Evolutionary conservation across 805 yeast species (phyloP), one percentile per base, ranked within the genome.

Genomic region (Lachancea meyersii): DNA sequence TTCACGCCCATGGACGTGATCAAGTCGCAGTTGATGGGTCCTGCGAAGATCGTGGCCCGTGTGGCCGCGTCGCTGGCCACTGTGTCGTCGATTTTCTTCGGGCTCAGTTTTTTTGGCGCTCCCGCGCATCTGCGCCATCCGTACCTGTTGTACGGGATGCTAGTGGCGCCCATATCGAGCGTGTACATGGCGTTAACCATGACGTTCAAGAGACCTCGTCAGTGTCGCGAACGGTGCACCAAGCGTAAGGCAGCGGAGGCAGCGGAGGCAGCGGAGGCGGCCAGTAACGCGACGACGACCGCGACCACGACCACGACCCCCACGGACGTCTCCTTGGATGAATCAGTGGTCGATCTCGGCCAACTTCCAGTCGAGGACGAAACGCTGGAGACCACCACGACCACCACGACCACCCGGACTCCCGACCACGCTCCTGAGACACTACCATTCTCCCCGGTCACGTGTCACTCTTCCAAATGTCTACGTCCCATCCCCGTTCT

Each of bases 51-150:
- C 44, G 59, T 41, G 40, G 49, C 35, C 18, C 54, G 45, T 45
- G 60, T 33, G 31, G 40, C 60, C 37, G 54, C 60, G 38, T 48
- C 59, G 2, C 62, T 79, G 26, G 79, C 80, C 14, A 56, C 73
- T 3, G 32, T 78, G 19, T 70, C 82, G 6, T 52, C 82, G 1
- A 61, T 68, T 27, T 65, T 78, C 38, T 78, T 83, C 50, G 64
- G 69, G 24, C 50, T 72, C 48, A 80, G 82, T n/a, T 83, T 71
- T 56, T 65, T 64, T 38, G 69, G 71, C 38, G 77, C 87, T 1
- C 77, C 85, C 17, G 50, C 61, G 4, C 57, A 66, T 28, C 79
- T 72, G 43, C 76, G 76, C 60, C 94, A 84, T 61, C 93, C 93
- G 17, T 84, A 83, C 58, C 70, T 84, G 55, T 55, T 84, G 11